phyloP scores from a whole-genome alignment of 1,284 basidiomycete genomes.

The Golubevia pallescens region DNA sequence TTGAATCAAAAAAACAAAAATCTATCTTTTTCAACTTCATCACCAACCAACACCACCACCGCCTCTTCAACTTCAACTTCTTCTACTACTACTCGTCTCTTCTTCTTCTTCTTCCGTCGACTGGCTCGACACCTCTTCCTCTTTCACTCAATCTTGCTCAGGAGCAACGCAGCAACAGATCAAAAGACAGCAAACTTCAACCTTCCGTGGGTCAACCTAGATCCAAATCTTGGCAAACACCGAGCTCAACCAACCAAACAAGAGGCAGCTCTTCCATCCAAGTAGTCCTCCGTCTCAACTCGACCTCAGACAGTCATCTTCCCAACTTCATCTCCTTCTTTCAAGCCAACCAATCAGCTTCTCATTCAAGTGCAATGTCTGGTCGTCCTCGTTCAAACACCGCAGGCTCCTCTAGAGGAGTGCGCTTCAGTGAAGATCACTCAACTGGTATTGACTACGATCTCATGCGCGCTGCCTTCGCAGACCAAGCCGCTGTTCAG shows the following conservation, averaged over 20 bases:
- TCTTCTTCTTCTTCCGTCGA: neutral
- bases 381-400: conserved; percentile 7
- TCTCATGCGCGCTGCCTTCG: conserved; percentile 14
- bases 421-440: conserved; percentile 11
- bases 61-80: neutral
- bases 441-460: conserved; percentile 8
- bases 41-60: neutral
- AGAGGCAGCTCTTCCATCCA: too few relatives aligned
- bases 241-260: too few relatives aligned
- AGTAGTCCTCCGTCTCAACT: neutral
- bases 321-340: neutral
- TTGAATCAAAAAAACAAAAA: neutral
- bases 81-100: neutral
- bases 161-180: neutral
- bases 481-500: conserved; percentile 11
- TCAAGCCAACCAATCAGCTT: neutral
- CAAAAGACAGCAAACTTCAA: neutral
- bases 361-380: conserved; percentile 5
- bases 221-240: neutral
- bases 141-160: neutral
- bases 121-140: neutral
- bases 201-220: neutral
- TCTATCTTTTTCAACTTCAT: neutral
- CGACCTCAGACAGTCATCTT: neutral
- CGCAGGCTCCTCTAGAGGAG: conserved; percentile 6